Percentiles rank a stretch among this genome's conserved stretches.
Evolutionary conservation across 768 basidiomycete genomes (phyloP).

Genomic region (Lanmaoa rubissima): DNA sequence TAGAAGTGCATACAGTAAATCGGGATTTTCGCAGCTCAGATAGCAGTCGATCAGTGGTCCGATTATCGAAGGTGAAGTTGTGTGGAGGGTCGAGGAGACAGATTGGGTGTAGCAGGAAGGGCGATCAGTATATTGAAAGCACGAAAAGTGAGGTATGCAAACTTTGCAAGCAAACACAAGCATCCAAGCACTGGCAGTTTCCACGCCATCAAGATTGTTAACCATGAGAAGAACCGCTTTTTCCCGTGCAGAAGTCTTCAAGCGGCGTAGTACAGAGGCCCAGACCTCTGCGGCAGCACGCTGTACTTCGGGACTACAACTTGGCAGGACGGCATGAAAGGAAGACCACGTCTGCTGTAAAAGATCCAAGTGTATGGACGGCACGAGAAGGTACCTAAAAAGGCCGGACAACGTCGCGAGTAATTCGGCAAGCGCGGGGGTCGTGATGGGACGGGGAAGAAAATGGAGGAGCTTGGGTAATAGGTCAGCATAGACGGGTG

Average conservation of each 20-base stretch:
- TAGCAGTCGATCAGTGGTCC: slow-evolving; percentile 55
- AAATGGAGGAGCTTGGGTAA: slow-evolving; percentile 55
- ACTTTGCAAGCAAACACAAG: slow-evolving; percentile 81
- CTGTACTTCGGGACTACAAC: slow-evolving; percentile 70
- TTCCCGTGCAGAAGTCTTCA: slow-evolving; percentile 60
- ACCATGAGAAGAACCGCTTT: slow-evolving; percentile 57
- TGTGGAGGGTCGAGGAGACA: slow-evolving; percentile 81
- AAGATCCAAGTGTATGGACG: slow-evolving; percentile 51
- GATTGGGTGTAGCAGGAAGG: slow-evolving; percentile 43
- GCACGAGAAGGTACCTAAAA: slow-evolving; percentile 75
- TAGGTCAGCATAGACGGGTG: slow-evolving; percentile 57
- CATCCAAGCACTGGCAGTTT: slow-evolving; percentile 71
- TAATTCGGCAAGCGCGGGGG: slow-evolving; percentile 57
- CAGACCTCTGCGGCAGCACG: slow-evolving; percentile 83
- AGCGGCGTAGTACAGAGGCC: slow-evolving; percentile 71
- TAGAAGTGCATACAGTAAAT: slow-evolving; percentile 51
- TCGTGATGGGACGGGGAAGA: slow-evolving; percentile 58
- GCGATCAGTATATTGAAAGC: background rate
- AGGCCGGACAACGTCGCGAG: slow-evolving; percentile 65
- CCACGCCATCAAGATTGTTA: slow-evolving; percentile 46
- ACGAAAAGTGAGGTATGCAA: slow-evolving; percentile 4
- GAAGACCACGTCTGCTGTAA: slow-evolving; percentile 59
- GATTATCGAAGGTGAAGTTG: slow-evolving; percentile 64
- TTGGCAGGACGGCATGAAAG: slow-evolving; percentile 49
- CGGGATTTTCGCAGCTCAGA: slow-evolving; percentile 40